Conservation (phyloP, 1,284 basidiomycete genomes). For the Rhodotorula sp. region DNA sequence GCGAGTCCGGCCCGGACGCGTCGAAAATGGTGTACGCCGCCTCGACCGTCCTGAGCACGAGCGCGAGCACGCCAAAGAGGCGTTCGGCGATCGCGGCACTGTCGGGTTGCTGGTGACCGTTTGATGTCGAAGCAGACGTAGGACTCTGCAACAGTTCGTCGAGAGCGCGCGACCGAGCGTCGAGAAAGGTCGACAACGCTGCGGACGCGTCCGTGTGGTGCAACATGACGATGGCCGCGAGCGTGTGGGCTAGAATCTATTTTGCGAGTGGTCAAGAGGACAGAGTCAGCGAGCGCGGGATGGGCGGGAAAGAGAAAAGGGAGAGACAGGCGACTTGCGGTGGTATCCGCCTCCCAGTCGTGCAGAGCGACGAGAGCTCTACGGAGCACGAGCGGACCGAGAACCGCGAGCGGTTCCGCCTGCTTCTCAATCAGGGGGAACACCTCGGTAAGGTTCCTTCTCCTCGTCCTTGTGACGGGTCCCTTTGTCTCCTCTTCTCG, state of each 20-base stretch:
- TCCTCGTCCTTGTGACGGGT: not conserved
- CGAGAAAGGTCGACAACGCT: constrained; percentile 34
- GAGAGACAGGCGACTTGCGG: constrained; percentile 18
- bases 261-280: not conserved
- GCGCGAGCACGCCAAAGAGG: constrained; percentile 26
- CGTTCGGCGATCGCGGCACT: not conserved
- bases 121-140: not conserved
- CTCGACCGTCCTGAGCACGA: constrained; percentile 38
- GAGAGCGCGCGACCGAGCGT: constrained; percentile 31
- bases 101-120: not conserved
- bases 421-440: constrained; percentile 45
- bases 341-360: constrained; percentile 18
- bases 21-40: constrained; percentile 29
- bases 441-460: constrained; percentile 7
- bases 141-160: constrained; percentile 16
- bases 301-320: not conserved
- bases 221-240: constrained; percentile 40
- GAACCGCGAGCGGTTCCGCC: constrained; percentile 34
- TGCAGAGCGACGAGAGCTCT: constrained; percentile 32
- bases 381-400: constrained; percentile 32
- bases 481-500: constrained; percentile 4
- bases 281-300: not conserved
- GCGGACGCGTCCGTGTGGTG: constrained; percentile 25
- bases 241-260: constrained; percentile 32
- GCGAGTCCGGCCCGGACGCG: not conserved